Evolutionary conservation across 768 basidiomycete genomes (phyloP), one percentile per base, ranked within the genome.

Genomic region (Termitomyces sp.): DNA sequence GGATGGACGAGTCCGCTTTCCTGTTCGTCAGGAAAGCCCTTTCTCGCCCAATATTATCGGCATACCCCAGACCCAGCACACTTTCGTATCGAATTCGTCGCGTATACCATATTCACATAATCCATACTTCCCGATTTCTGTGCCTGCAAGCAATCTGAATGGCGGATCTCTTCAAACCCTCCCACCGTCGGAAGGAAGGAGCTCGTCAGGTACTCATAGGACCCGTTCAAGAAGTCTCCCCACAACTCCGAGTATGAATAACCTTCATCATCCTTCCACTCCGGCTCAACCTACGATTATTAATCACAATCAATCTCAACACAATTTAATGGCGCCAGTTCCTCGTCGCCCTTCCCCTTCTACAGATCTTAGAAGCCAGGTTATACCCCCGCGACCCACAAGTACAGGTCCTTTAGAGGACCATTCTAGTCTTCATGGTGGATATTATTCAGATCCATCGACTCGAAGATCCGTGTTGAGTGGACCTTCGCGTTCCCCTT

Each of bases 1-100:
- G 15, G 56, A 64, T 39, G 42, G 59, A 1, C 54, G 59, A 13
- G 63, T 64, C 20, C 61, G 53, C 13, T 62, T 64, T 33, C 33
- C 47, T 11, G 18, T 22, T 45, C 36, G 13, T 15, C 36, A 24
- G n/a, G 44, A 54, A 27, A 18, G 31, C 39, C 18, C 20, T 22
- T 1, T 12, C 16, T 15, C 4, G 13, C 34, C 7, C 20, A 24
- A 4, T 8, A 6, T 36, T 34, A 36, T 36, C 13, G 36, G 36
- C 36, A 36, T 12, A 12, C 6, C 33, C 22, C 33, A 36, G 5
- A 34, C 11, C 11, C n/a, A 50, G 48, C 5, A 24, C 4, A 8
- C 31, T 11, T 1, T 13, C 48, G 5, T 6, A 50, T 34, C 48
- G 33, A 31, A 34, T 50, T 33, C 4, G 45, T 13, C 45, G 24